Base-by-base conservation (phyloP, 768 basidiomycete species). In the Rhodocollybia butyracea region DNA sequence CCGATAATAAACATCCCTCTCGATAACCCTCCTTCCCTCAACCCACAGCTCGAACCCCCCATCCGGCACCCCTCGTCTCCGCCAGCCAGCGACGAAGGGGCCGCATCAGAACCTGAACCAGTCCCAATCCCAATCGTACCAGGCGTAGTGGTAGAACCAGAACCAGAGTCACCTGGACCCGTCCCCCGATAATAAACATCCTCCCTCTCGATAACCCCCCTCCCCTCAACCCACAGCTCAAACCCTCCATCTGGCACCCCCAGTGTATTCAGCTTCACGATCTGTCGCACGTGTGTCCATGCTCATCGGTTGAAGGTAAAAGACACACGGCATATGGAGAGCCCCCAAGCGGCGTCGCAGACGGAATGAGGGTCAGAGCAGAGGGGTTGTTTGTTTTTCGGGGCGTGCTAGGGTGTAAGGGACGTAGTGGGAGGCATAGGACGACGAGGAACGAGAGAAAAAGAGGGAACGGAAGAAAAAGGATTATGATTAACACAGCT, bases 221-320 rank as follows among this genome's bases (percentile, higher is more conserved):
- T 58, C 0, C 85, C 88, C 58, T 91, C 70, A n/a, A 89, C 84
- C 31, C 80, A 75, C 10, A 93, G 76, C 19, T 65, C 63, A 65
- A 93, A 90, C 0, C 60, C 64, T 3, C 91, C 90, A 61, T 93
- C 81, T 57, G 79, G 82, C 57, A 71, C 48, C 5, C 91, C 91
- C 0, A 89, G 89, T 0, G 86, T 88, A 62, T 92, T 93, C 51
- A 93, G 76, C 38, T 67, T 64, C 22, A 92, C 82, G 1, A 81
- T 85, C 66, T 93, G 91, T n/a, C 64, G 61, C 21, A 92, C 72
- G 32, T 71, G 80, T 39, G 91, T 91, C 91, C 90, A 94, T 36
- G 65, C 72, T 0, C 89, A 89, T 3, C 69, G 59, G 0, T 72
- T 64, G 69, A 83, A 93, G 1, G 55, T 63, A 74, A 90, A 93